A percentile compares a stretch with the other conserved stretches of the same genome.
Conservation (phyloP, 768 basidiomycete species). For the Terana coerulea region DNA sequence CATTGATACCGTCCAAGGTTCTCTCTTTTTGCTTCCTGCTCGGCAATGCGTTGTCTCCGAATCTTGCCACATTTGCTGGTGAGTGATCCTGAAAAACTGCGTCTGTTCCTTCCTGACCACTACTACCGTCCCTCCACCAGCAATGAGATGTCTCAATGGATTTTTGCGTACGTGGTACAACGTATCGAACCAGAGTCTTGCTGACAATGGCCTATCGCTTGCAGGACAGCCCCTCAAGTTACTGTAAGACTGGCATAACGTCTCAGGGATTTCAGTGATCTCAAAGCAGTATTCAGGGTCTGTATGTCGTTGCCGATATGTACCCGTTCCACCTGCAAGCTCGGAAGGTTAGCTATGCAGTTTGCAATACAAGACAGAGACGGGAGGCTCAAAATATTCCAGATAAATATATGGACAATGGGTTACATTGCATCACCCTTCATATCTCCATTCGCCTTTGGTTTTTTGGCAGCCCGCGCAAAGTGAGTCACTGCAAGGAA, state of each 20-base stretch:
- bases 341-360: constrained; percentile 49
- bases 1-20: constrained; percentile 26
- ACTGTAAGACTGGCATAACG: constrained; percentile 30
- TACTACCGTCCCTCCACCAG: constrained; percentile 23
- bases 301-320: constrained; percentile 59
- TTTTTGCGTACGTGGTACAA: constrained; percentile 66
- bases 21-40: constrained; percentile 54
- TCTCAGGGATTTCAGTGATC: no score
- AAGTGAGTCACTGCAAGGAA: constrained; percentile 37
- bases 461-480: constrained; percentile 59
- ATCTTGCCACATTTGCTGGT: constrained; percentile 57
- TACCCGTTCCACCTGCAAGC: constrained; percentile 71
- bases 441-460: constrained; percentile 61
- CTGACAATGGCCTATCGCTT: not conserved
- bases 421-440: constrained; percentile 66
- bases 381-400: constrained; percentile 21
- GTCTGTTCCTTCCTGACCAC: not conserved
- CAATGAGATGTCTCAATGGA: constrained; percentile 54
- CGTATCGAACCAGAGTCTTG: no score
- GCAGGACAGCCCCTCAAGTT: constrained; percentile 56
- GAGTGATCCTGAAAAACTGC: constrained; percentile 21
- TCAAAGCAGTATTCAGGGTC: constrained; percentile 43
- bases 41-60: constrained; percentile 55
- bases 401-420: constrained; percentile 73
- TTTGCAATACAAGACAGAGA: constrained; percentile 37